phyloP scores from a whole-genome alignment of 2,329 filamentous ascomycete species.

The Colletotrichum gloeosporioides region DNA sequence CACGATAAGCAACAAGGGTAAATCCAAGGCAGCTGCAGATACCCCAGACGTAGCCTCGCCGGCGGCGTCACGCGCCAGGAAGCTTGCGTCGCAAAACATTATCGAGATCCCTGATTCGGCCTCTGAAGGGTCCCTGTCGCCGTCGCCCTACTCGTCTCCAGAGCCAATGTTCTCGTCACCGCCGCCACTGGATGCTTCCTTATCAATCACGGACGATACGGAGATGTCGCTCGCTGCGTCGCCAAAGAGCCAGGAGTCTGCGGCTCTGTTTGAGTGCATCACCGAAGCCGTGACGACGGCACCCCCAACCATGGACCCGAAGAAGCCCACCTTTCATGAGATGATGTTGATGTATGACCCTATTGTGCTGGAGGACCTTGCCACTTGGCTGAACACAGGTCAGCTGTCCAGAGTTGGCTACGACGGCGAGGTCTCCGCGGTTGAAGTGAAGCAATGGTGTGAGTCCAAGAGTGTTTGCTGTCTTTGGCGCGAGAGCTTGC shows the following conservation, averaged over 20 bases:
- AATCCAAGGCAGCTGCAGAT: not conserved
- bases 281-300: slow-evolving; percentile 58
- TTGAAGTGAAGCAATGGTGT: slow-evolving; percentile 86
- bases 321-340: slow-evolving; percentile 79
- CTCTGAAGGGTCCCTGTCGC: slow-evolving; percentile 36
- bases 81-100: slow-evolving; percentile 24
- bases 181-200: slow-evolving; percentile 44
- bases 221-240: slow-evolving; percentile 45
- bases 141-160: slow-evolving; percentile 38
- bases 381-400: slow-evolving; percentile 80
- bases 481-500: slow-evolving; percentile 67
- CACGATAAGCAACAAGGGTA: not conserved
- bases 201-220: slow-evolving; percentile 49
- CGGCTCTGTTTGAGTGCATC: slow-evolving; percentile 56
- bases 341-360: slow-evolving; percentile 95
- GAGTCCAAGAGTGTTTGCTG: slow-evolving; percentile 87
- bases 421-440: slow-evolving; percentile 67
- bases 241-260: slow-evolving; percentile 44
- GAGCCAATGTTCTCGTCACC: slow-evolving; percentile 50
- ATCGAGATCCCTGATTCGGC: slow-evolving; percentile 61
- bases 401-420: slow-evolving; percentile 67
- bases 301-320: slow-evolving; percentile 53
- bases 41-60: slow-evolving; percentile 23
- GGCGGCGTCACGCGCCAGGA: slow-evolving; percentile 29
- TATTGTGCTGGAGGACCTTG: slow-evolving; percentile 84